Conservation (phyloP, 352 stramenopile species). For the Phytophthora brassicae region DNA sequence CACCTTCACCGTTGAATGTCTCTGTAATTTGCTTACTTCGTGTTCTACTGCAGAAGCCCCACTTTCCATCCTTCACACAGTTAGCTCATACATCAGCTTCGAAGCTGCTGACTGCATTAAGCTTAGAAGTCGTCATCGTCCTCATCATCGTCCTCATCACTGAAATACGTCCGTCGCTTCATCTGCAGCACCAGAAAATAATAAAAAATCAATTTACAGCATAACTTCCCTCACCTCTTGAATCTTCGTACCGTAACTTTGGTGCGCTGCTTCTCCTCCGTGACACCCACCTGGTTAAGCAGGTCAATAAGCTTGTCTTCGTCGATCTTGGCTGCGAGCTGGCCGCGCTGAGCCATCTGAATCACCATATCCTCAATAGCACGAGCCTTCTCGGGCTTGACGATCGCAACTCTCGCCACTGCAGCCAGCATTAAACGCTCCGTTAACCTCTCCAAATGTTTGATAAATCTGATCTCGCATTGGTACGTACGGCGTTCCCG, state of each 20-base stretch:
- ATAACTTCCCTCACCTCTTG: not conserved
- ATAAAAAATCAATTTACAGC: not conserved
- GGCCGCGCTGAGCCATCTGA: constrained; percentile 85
- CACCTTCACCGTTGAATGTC: not conserved
- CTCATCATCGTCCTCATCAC: constrained; percentile 84
- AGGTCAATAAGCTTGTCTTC: constrained; percentile 86
- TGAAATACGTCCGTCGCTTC: constrained; percentile 88
- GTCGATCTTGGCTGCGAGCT: constrained; percentile 80
- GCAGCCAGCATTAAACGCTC: constrained; percentile 1
- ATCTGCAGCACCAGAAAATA: constrained; percentile 44
- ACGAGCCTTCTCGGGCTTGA: constrained; percentile 86
- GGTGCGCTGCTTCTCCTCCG: constrained; percentile 82
- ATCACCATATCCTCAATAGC: constrained; percentile 87
- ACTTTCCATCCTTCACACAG: not conserved
- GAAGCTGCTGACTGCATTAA: not conserved
- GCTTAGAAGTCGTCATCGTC: constrained; percentile 65
- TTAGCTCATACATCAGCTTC: not conserved
- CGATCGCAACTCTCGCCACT: constrained; percentile 88
- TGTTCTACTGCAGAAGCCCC: not conserved
- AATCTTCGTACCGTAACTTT: constrained; percentile 76
- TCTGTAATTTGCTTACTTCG: not conserved
- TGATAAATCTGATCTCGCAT: not conserved
- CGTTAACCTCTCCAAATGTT: not conserved
- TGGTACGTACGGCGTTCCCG: constrained; percentile 72
- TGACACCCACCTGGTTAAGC: constrained; percentile 75